A percentile compares a stretch with the other conserved stretches of the same genome.
phyloP scores from a whole-genome alignment of 129 eudicot genomes.

The Dittrichia graveolens region DNA sequence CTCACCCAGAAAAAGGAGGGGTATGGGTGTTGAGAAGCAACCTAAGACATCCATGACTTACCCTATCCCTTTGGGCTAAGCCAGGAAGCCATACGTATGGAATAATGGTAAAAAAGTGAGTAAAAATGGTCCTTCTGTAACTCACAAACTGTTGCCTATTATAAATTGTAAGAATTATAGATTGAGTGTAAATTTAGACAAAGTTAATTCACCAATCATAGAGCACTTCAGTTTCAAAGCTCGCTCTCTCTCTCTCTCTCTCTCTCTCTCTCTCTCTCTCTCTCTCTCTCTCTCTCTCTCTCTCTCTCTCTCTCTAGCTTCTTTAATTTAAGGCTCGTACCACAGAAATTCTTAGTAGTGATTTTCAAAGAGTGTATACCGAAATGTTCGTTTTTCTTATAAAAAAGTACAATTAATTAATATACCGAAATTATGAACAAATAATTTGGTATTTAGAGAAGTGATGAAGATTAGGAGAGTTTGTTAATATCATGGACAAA shows the following conservation, averaged over 20 bases:
- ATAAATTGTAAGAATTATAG: slow-evolving; percentile 25
- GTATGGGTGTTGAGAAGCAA: no score
- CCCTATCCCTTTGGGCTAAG: no score
- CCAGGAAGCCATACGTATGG: no score
- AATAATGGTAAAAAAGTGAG: slow-evolving; percentile 14
- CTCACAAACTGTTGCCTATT: slow-evolving; percentile 24
- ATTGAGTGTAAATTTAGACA: slow-evolving; percentile 34
- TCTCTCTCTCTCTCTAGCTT: slow-evolving; percentile 7
- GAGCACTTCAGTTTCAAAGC: slow-evolving; percentile 37
- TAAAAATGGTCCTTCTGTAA: slow-evolving; percentile 22
- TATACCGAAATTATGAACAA: slow-evolving; percentile 13
- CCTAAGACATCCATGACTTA: no score
- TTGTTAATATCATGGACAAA: slow-evolving; percentile 43
- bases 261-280: slow-evolving; percentile 12
- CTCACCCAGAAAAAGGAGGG: no score
- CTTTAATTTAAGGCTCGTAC: neutral
- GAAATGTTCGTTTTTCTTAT: neutral
- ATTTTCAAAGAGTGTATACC: neutral
- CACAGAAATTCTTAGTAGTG: neutral
- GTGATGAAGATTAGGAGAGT: slow-evolving; percentile 24
- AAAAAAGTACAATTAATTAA: neutral
- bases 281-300: slow-evolving; percentile 25
- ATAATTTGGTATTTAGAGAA: slow-evolving; percentile 26
- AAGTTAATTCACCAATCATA: slow-evolving; percentile 28
- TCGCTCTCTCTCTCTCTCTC: slow-evolving; percentile 30